These are phyloP conservation scores for Diatrype stigma DNA, from an alignment of 2,329 filamentous ascomycete species.

Conservation along the genomic window DNA sequence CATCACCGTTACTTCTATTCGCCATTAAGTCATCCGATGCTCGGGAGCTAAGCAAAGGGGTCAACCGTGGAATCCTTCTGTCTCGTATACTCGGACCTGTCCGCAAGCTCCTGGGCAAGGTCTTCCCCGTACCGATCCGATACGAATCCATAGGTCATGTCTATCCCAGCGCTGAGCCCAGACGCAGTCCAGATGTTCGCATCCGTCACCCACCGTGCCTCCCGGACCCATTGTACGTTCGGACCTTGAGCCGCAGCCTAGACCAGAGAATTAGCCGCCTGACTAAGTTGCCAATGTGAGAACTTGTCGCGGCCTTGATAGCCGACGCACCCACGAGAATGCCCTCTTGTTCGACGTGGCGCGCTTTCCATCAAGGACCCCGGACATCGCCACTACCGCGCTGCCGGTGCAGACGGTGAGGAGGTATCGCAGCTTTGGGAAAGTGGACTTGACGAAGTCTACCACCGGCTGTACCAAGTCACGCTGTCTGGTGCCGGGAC, in stretches of 20 bases:
- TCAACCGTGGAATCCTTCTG: neutral
- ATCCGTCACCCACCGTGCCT: slow-evolving; percentile 61
- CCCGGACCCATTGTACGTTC: slow-evolving; percentile 54
- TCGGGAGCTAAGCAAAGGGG: neutral
- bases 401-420: slow-evolving; percentile 66
- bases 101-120: neutral
- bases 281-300: no score
- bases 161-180: slow-evolving; percentile 56
- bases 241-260: slow-evolving; percentile 38
- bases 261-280: neutral
- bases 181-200: slow-evolving; percentile 64
- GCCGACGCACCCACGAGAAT: slow-evolving; percentile 40
- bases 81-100: neutral
- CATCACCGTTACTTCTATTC: no score
- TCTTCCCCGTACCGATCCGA: neutral
- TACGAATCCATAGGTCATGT: slow-evolving; percentile 23
- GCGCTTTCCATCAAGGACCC: slow-evolving; percentile 53
- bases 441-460: slow-evolving; percentile 42
- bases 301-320: no score
- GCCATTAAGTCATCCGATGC: neutral
- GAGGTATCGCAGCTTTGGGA: slow-evolving; percentile 47
- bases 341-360: slow-evolving; percentile 65
- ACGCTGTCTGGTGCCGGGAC: slow-evolving; percentile 42
- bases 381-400: slow-evolving; percentile 52
- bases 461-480: slow-evolving; percentile 31